phyloP scores from a whole-genome alignment of 2,329 filamentous ascomycete genomes.

The Fusarium gaditjirri region DNA sequence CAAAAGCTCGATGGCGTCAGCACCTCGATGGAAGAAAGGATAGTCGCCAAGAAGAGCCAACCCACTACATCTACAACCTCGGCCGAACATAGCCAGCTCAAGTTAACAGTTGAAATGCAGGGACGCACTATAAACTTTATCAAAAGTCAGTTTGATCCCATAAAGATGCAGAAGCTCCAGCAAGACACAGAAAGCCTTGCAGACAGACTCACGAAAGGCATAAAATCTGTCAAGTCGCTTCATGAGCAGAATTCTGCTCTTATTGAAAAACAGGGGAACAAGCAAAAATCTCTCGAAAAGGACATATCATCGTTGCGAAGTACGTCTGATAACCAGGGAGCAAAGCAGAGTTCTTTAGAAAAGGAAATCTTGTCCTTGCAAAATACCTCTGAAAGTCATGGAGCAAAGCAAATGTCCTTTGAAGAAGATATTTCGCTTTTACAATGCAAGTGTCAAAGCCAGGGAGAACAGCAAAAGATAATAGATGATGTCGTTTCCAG shows the following conservation, averaged over 20 bases:
- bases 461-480: constrained; percentile 1
- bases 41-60: neutral
- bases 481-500: constrained; percentile 1
- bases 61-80: neutral
- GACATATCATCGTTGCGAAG: constrained; percentile 1
- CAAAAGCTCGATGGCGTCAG: constrained; percentile 38
- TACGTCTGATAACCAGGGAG: neutral
- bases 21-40: neutral
- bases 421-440: constrained; percentile 2
- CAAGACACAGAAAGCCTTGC: neutral
- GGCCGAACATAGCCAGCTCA: neutral
- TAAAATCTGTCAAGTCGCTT: neutral
- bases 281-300: constrained; percentile 4
- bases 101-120: constrained; percentile 9
- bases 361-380: neutral
- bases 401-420: constrained; percentile 11
- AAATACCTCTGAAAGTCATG: constrained; percentile 1
- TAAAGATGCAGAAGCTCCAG: constrained; percentile 4
- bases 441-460: neutral
- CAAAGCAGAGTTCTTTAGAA: constrained; percentile 10
- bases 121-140: constrained; percentile 4
- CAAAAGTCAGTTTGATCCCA: neutral
- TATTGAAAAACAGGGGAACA: constrained; percentile 12
- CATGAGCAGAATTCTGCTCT: neutral
- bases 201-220: constrained; percentile 1